Evolutionary conservation across 352 stramenopile species (phyloP), one percentile per base, ranked within the genome.

Genomic region (Phytophthora multivora): DNA sequence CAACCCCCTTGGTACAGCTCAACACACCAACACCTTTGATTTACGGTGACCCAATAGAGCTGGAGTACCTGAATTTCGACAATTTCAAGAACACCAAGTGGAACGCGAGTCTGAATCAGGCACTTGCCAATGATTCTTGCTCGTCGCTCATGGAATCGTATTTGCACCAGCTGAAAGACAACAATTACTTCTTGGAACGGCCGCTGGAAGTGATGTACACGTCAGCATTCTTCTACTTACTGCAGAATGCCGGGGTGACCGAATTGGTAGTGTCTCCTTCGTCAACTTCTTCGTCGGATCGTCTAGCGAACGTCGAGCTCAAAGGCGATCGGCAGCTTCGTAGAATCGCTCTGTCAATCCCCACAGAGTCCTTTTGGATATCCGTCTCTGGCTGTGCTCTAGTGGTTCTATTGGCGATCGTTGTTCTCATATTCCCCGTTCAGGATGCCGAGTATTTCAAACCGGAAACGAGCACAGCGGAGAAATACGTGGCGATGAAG

Each of bases 111-210:
- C 15, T 51, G 5, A 62, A 59, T 47, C 16, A 74, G 33, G 61
- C 30, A 4, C 59, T 86, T 10, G 25, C 13, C 0, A 55, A 60
- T 11, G 43, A 63, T 16, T 21, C 50, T 2, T 84, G 72, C 61
- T 84, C 75, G 5, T 66, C 71, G 13, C 51, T 81, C 12, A 75
- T 81, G 46, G 71, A 84, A 30, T 75, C 75, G 46, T 84, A 81
- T 59, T 28, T 81, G 12, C 21, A 39, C 11, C 73, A 80, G 21
- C 12, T 80, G 7, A 18, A 63, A 12, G 47, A 66, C 21, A 84
- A 84, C 51, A 51, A 77, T 21, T 85, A 77, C 43, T 71, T 63
- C 35, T 16, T 85, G 9, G 63, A 81, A 16, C 45, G 49, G 0
- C 72, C 75, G 2, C 38, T 82, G 25, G 69, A 81, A 18, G 36